These are phyloP conservation scores for Triticum timopheevii DNA, from an alignment of 176 grass and related monocot genomes.

Conservation along the genomic window DNA sequence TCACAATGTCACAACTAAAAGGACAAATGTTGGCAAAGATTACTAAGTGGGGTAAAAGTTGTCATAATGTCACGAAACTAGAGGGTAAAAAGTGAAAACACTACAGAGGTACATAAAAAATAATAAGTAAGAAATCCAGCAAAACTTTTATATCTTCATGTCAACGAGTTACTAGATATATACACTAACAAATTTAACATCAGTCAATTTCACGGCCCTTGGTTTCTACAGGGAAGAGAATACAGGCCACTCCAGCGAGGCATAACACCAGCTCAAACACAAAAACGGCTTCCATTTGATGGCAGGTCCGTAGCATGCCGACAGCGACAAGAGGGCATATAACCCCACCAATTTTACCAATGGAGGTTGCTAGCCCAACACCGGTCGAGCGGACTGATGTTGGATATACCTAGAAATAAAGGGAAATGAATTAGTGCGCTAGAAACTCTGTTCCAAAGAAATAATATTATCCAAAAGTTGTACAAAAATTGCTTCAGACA, in stretches of 20 bases:
- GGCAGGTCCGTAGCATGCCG: slow-evolving; percentile 51
- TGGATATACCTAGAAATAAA: slow-evolving; percentile 55
- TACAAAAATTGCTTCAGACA: neutral
- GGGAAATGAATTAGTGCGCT: neutral
- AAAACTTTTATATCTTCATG: neutral
- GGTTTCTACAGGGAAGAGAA: slow-evolving; percentile 67
- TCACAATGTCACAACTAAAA: too few species aligned
- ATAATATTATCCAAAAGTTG: neutral
- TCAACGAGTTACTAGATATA: neutral
- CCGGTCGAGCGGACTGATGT: slow-evolving; percentile 62
- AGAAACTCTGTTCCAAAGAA: neutral
- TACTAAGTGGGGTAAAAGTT: too few species aligned
- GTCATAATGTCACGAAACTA: too few species aligned
- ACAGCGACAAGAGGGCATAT: slow-evolving; percentile 67
- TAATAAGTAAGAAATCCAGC: neutral
- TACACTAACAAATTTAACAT: neutral
- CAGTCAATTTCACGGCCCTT: slow-evolving; percentile 48
- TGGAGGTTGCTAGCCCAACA: slow-evolving; percentile 47
- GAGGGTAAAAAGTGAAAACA: too few species aligned
- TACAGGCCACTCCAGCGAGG: slow-evolving; percentile 44
- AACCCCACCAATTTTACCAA: slow-evolving; percentile 64
- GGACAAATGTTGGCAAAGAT: too few species aligned
- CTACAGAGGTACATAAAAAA: neutral
- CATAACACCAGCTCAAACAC: slow-evolving; percentile 66
- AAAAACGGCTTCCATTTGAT: slow-evolving; percentile 54